A percentile compares a stretch with the other conserved stretches of the same genome.
Evolutionary conservation across 306 rosid genomes (phyloP).

Genomic region (Nissolia schottii): DNA sequence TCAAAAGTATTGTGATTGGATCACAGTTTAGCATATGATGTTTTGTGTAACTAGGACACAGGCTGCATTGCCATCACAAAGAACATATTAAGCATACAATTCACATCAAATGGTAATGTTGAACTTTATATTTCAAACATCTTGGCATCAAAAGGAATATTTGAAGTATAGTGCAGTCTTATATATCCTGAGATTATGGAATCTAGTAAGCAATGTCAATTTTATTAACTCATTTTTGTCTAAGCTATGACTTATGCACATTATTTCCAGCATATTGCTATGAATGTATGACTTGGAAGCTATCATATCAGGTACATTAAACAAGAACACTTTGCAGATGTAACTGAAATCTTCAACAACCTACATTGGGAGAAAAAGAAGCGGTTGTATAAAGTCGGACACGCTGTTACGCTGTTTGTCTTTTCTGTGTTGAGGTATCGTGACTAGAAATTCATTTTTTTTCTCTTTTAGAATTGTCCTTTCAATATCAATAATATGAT

Average conservation of each 20-base stretch:
- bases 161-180: not conserved
- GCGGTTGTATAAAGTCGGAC: conserved; percentile 51
- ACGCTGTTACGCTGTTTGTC: conserved; percentile 44
- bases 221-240: not conserved
- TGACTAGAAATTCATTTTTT: not conserved
- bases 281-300: conserved; percentile 20
- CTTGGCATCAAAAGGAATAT: not conserved
- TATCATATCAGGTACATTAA: conserved; percentile 54
- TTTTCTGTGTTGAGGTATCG: conserved; percentile 60
- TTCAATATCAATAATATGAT: no score
- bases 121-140: not conserved
- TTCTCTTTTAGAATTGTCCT: not conserved
- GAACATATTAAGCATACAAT: not conserved
- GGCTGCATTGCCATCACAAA: not conserved
- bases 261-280: not conserved
- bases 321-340: conserved; percentile 60
- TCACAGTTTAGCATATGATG: not conserved
- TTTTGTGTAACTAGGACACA: not conserved
- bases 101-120: not conserved
- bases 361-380: conserved; percentile 68
- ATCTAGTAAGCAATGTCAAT: not conserved
- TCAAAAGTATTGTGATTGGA: not conserved
- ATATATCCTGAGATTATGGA: not conserved
- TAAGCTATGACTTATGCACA: not conserved
- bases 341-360: conserved; percentile 82